A percentile compares a stretch with the other conserved stretches of the same genome.
phyloP scores from a whole-genome alignment of 1,139 yeast genomes.

The Saccharomyces hybrid region DNA sequence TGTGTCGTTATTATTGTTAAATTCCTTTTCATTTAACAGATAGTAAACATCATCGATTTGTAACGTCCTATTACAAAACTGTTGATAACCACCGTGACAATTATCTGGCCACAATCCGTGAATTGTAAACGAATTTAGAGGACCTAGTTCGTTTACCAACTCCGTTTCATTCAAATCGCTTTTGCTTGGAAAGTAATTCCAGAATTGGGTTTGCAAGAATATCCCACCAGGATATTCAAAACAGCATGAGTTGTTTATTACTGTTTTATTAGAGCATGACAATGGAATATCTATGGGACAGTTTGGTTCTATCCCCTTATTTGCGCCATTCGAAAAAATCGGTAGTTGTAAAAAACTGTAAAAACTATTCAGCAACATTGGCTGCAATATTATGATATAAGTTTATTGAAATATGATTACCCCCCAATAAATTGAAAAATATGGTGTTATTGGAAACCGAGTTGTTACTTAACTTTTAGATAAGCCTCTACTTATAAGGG shows the following conservation, averaged over 20 bases:
- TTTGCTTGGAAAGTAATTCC: slow-evolving; percentile 71
- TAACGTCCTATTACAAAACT: slow-evolving; percentile 64
- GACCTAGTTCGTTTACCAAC: slow-evolving; percentile 50
- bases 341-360: not conserved
- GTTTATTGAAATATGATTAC: too few relatives aligned
- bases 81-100: slow-evolving; percentile 67
- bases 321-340: not conserved
- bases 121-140: slow-evolving; percentile 67
- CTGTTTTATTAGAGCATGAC: slow-evolving; percentile 48
- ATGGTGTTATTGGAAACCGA: not conserved
- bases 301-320: slow-evolving; percentile 9
- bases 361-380: not conserved
- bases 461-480: too few relatives aligned
- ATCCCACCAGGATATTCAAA: slow-evolving; percentile 87
- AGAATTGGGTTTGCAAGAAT: slow-evolving; percentile 79
- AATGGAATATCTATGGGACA: slow-evolving; percentile 65
- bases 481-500: too few relatives aligned
- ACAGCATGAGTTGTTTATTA: slow-evolving; percentile 59
- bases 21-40: slow-evolving; percentile 38
- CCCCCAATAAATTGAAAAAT: too few relatives aligned
- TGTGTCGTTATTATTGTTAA: slow-evolving; percentile 16
- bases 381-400: not conserved
- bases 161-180: slow-evolving; percentile 16
- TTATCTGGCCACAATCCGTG: slow-evolving; percentile 86
- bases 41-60: slow-evolving; percentile 47